Base-by-base conservation (phyloP, 495 filamentous ascomycete species). In the Daldinia vernicosa region DNA sequence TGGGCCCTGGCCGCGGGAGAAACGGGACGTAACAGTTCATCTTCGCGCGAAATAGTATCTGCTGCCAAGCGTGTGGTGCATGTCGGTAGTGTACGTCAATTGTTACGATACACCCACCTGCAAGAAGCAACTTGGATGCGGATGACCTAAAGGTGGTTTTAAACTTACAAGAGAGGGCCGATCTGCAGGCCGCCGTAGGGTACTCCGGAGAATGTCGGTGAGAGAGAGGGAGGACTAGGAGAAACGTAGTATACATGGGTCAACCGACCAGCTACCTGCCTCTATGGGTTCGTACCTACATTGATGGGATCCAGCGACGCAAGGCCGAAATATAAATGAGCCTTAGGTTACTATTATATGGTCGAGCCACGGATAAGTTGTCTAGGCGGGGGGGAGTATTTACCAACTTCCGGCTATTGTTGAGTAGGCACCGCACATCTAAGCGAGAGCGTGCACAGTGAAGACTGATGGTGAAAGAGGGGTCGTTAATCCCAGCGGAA, bases 391-490 rank as follows among this genome's bases (percentile, higher is more conserved):
- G 66, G 69, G 60, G 53, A 58, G 33, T 66, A 69, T 62, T 66
- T 69, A 66, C 61, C 70, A 73, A 66, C 70, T 69, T 65, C 56
- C 70, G 70, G 70, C 70, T 73, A 73, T 73, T 73, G 61, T 69
- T 66, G 39, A 73, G 60, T 53, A 57, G 45, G 32, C 39, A 15
- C 43, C 63, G 27, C 56, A 32, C 65, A 26, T 47, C 60, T 66
- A 73, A 69, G 70, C 70, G 70, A 73, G 62, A 54, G 14, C 51
- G 60, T 61, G 50, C 17, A 27, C 22, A 57, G 43, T 66, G 43
- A 43, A 59, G 61, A 66, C 54, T 61, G 57, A 66, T 63, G 6
- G 30, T 28, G 66, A 58, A 73, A 69, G 70, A 69, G 70, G 66
- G 70, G 70, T 69, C 17, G 22, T 54, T 54, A 56, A 51, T 69